phyloP scores from a whole-genome alignment of 176 grass and related monocot genomes.

The Eragrostis nindensis region DNA sequence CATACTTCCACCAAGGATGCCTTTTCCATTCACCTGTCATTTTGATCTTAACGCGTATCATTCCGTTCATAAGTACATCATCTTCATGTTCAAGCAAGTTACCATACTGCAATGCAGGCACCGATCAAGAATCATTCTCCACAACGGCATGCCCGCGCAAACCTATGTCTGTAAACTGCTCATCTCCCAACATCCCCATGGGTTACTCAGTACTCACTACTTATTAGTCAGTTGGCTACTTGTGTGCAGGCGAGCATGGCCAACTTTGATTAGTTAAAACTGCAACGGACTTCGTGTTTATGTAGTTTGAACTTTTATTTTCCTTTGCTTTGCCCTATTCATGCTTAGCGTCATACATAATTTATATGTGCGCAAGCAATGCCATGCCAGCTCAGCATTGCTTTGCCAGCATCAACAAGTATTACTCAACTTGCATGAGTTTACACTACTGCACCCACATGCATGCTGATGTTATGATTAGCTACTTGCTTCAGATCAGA shows the following conservation, averaged over 20 bases:
- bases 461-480: no score
- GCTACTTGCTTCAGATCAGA: no score
- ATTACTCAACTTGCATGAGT: no score
- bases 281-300: neutral
- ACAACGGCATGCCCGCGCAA: no score
- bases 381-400: neutral
- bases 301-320: neutral
- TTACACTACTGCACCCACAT: no score
- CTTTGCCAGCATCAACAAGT: neutral
- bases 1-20: neutral
- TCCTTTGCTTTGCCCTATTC: neutral
- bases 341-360: no score
- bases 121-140: no score
- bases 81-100: no score
- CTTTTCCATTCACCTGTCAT: neutral
- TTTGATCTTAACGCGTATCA: no score
- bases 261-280: constrained; percentile 40
- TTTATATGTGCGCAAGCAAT: neutral
- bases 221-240: constrained; percentile 23
- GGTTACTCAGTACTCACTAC: constrained; percentile 18
- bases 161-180: constrained; percentile 22
- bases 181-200: constrained; percentile 49
- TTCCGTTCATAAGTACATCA: no score
- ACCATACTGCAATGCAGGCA: no score
- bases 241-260: constrained; percentile 35